A percentile compares a stretch with the other conserved stretches of the same genome.
Conservation (phyloP, 2,329 filamentous ascomycete species). For the Graphium sp. region DNA sequence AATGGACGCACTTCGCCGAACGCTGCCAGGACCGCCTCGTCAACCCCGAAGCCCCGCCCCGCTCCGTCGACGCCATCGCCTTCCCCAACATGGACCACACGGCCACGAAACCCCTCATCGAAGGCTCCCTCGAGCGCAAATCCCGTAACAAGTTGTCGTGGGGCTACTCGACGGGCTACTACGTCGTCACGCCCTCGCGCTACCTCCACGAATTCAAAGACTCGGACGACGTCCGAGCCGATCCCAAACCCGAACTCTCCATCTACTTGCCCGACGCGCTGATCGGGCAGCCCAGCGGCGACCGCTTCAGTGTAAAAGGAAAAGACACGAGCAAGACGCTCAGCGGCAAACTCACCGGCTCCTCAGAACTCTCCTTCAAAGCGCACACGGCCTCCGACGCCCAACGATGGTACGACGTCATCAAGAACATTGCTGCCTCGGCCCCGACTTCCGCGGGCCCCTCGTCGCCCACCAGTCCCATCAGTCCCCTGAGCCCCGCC, state of each 20-base stretch:
- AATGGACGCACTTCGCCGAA: constrained; percentile 73
- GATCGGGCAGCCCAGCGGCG: constrained; percentile 52
- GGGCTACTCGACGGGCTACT: constrained; percentile 69
- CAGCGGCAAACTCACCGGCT: constrained; percentile 64
- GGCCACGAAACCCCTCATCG: constrained; percentile 67
- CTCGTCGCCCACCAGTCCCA: constrained; percentile 15
- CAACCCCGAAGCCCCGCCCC: constrained; percentile 57
- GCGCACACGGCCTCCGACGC: constrained; percentile 68
- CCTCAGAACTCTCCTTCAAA: constrained; percentile 72
- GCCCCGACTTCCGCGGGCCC: constrained; percentile 12
- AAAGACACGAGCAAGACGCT: constrained; percentile 77
- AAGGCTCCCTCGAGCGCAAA: constrained; percentile 81
- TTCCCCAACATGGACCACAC: constrained; percentile 84
- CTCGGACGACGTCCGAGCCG: constrained; percentile 53
- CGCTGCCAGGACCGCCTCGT: constrained; percentile 60
- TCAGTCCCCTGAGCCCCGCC: constrained; percentile 5
- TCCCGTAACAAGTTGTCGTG: constrained; percentile 67
- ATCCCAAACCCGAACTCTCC: constrained; percentile 71
- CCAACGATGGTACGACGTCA: constrained; percentile 67
- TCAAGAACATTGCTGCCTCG: constrained; percentile 41
- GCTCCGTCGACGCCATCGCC: constrained; percentile 53
- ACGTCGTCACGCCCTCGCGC: constrained; percentile 74
- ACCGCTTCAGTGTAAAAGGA: constrained; percentile 89
- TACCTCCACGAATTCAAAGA: constrained; percentile 96
- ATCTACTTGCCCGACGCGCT: constrained; percentile 85